Conservation (phyloP, 371 early-diverging fungal species). For the Circinella minor region DNA sequence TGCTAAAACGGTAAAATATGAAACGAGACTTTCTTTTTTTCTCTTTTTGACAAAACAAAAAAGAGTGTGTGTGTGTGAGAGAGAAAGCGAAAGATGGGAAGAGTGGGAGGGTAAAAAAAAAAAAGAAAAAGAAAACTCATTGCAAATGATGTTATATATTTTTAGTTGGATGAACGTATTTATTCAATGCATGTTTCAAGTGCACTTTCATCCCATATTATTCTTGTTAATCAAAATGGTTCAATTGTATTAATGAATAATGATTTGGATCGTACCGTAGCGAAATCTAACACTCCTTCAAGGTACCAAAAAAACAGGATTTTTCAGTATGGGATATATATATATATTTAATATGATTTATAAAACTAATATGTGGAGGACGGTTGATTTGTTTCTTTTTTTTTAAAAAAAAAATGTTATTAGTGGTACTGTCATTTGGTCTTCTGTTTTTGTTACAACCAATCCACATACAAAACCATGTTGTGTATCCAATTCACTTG, state of each 20-base stretch:
- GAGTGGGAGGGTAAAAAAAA: neutral
- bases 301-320: constrained; percentile 1
- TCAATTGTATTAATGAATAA: constrained; percentile 56
- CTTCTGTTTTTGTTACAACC: constrained; percentile 50
- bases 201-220: constrained; percentile 49
- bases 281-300: constrained; percentile 27
- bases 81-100: too few relatives aligned
- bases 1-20: constrained; percentile 33
- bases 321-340: too few relatives aligned
- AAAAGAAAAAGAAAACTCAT: neutral
- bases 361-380: neutral
- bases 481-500: constrained; percentile 55
- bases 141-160: neutral
- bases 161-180: constrained; percentile 57
- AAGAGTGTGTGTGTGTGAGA: too few relatives aligned
- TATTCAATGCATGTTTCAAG: constrained; percentile 56
- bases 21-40: too few relatives aligned
- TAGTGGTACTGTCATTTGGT: constrained; percentile 45
- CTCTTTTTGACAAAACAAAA: too few relatives aligned
- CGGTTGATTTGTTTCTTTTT: neutral
- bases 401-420: constrained; percentile 15
- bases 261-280: constrained; percentile 55
- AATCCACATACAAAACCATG: constrained; percentile 44
- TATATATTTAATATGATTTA: too few relatives aligned
- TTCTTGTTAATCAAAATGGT: constrained; percentile 56